These are phyloP conservation scores for Calycina herbarum DNA, from an alignment of 2,329 filamentous ascomycete genomes.

Conservation along the genomic window DNA sequence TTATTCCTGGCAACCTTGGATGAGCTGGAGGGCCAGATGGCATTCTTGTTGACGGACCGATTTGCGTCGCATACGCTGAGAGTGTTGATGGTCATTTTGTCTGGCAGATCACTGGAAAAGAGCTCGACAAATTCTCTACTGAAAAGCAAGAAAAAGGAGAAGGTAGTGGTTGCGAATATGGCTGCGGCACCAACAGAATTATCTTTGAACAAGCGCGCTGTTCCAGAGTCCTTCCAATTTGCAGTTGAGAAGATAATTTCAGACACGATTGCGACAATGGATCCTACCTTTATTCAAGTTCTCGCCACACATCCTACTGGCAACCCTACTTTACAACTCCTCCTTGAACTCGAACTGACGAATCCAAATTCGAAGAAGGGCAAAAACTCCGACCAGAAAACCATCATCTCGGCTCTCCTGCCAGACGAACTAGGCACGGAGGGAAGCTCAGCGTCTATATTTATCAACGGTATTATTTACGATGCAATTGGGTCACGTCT, in stretches of 20 bases:
- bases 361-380: conserved; percentile 67
- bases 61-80: conserved; percentile 92
- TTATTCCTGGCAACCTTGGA: conserved; percentile 81
- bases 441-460: conserved; percentile 70
- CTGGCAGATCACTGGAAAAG: conserved; percentile 76
- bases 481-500: conserved; percentile 88
- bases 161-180: conserved; percentile 62
- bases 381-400: conserved; percentile 48
- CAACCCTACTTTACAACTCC: conserved; percentile 87
- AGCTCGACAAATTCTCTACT: conserved; percentile 70
- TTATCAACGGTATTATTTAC: conserved; percentile 85
- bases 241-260: conserved; percentile 80
- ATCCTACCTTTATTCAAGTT: conserved; percentile 76
- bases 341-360: conserved; percentile 82
- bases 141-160: conserved; percentile 91
- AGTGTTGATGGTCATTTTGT: conserved; percentile 80
- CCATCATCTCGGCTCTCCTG: conserved; percentile 74
- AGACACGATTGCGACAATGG: conserved; percentile 72
- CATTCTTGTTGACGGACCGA: conserved; percentile 78
- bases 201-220: conserved; percentile 50
- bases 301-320: conserved; percentile 87
- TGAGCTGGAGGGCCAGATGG: conserved; percentile 83
- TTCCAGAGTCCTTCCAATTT: conserved; percentile 76
- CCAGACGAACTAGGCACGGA: conserved; percentile 77
- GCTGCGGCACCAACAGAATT: conserved; percentile 51